Percentiles rank a stretch among this genome's conserved stretches.
phyloP scores from a whole-genome alignment of 805 yeast species.

The Allodekkera sacchari region DNA sequence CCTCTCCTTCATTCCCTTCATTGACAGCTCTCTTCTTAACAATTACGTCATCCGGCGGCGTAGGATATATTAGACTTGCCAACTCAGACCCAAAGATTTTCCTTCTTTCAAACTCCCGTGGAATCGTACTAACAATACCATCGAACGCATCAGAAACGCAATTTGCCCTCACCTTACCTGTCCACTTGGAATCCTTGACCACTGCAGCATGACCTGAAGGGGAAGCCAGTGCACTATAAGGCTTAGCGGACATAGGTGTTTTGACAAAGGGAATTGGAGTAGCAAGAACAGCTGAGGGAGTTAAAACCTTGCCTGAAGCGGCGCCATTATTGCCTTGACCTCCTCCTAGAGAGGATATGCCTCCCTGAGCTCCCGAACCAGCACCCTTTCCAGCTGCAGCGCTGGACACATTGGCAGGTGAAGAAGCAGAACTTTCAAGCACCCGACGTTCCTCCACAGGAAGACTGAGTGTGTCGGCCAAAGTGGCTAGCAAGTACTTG shows the following conservation, averaged over 20 bases:
- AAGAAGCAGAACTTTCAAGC: slow-evolving; percentile 9
- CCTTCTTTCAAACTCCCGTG: slow-evolving; percentile 10
- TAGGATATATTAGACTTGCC: slow-evolving; percentile 21
- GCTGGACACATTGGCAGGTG: too few relatives aligned
- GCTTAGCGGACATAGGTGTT: slow-evolving; percentile 18
- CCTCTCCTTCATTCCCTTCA: slow-evolving; percentile 6
- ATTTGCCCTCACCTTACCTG: slow-evolving; percentile 36
- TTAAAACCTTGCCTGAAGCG: slow-evolving; percentile 13
- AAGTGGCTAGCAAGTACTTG: slow-evolving; percentile 40
- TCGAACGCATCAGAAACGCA: slow-evolving; percentile 38
- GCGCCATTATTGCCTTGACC: too few relatives aligned
- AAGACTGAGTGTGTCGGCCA: slow-evolving; percentile 41
- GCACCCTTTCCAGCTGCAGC: too few relatives aligned
- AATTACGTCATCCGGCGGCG: slow-evolving; percentile 28
- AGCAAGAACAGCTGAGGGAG: slow-evolving; percentile 32
- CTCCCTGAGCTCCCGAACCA: not conserved
- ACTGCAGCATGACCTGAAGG: slow-evolving; percentile 1
- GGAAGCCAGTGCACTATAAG: not conserved
- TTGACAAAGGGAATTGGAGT: slow-evolving; percentile 29
- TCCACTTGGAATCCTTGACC: slow-evolving; percentile 13
- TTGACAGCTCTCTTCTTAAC: slow-evolving; percentile 7
- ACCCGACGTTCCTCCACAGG: slow-evolving; percentile 29
- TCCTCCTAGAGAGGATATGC: not conserved
- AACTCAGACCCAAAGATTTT: slow-evolving; percentile 6
- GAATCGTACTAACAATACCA: slow-evolving; percentile 28